These are phyloP conservation scores for Epichloe gansuensis DNA, from an alignment of 2,329 filamentous ascomycete genomes.

Conservation along the genomic window DNA sequence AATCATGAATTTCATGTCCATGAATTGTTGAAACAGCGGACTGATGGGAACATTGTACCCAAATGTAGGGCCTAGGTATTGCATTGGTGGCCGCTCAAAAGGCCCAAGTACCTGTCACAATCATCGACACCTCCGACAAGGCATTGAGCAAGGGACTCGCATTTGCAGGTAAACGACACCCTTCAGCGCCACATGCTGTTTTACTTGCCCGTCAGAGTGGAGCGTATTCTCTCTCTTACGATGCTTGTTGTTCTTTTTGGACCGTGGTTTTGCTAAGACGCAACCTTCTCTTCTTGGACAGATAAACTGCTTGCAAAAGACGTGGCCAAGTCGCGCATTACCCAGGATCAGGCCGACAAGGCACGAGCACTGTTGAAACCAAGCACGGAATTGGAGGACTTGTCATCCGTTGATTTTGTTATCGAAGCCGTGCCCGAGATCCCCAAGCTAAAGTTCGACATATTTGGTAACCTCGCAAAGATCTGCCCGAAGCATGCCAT, in stretches of 20 bases:
- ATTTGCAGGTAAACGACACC: constrained; percentile 55
- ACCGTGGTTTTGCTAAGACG: not conserved
- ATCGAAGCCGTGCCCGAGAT: constrained; percentile 97
- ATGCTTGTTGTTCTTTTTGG: not conserved
- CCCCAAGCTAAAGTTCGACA: constrained; percentile 69
- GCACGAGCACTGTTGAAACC: constrained; percentile 56
- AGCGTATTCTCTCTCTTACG: not conserved
- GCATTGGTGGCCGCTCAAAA: constrained; percentile 83
- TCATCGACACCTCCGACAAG: constrained; percentile 74
- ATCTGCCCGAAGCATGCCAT: constrained; percentile 77
- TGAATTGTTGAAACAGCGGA: not conserved
- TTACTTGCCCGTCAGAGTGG: not conserved
- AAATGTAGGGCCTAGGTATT: constrained; percentile 72
- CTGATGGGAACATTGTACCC: not conserved
- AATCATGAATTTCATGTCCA: not conserved
- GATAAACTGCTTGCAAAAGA: constrained; percentile 92
- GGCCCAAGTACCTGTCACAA: constrained; percentile 68
- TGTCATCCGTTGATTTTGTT: constrained; percentile 83
- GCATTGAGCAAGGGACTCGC: constrained; percentile 79
- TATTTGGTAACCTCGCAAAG: constrained; percentile 72
- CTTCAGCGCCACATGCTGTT: not conserved
- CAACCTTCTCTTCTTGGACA: constrained; percentile 19
- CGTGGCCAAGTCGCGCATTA: constrained; percentile 74
- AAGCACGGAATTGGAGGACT: constrained; percentile 60
- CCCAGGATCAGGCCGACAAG: constrained; percentile 65